Conservation (phyloP, 352 stramenopile genomes). For the Pythium monospermum region DNA sequence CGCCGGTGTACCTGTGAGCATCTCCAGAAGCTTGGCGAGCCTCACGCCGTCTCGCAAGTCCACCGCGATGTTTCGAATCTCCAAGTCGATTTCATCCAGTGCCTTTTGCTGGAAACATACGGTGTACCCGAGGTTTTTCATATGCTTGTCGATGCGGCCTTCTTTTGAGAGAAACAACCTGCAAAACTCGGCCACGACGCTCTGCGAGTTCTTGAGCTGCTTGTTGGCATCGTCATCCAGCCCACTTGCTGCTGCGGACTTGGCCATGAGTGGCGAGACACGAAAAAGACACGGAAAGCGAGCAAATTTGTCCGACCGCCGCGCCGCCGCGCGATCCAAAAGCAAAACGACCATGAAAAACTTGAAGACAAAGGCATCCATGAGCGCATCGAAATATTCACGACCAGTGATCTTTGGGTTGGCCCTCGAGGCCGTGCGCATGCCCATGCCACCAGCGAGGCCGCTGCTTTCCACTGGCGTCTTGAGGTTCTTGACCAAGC, state of each 20-base stretch:
- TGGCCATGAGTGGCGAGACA: slow-evolving; percentile 21
- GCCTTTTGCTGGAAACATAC: slow-evolving; percentile 89
- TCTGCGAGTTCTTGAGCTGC: slow-evolving; percentile 89
- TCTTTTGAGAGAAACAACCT: slow-evolving; percentile 91
- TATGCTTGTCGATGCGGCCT: slow-evolving; percentile 93
- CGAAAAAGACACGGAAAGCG: slow-evolving; percentile 89
- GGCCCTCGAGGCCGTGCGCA: slow-evolving; percentile 37
- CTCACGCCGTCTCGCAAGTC: slow-evolving; percentile 96
- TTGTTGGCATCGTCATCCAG: slow-evolving; percentile 9
- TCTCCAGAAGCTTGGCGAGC: slow-evolving; percentile 91
- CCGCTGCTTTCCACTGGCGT: slow-evolving; percentile 60
- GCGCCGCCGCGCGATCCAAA: slow-evolving; percentile 82
- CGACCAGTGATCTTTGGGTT: slow-evolving; percentile 73
- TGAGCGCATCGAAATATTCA: slow-evolving; percentile 81
- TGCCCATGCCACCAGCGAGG: slow-evolving; percentile 35
- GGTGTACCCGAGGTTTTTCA: slow-evolving; percentile 83
- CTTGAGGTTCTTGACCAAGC: slow-evolving; percentile 67
- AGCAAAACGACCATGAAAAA: slow-evolving; percentile 93
- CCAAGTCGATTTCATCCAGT: slow-evolving; percentile 94
- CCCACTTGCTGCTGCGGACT: slow-evolving; percentile 7
- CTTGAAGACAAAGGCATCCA: slow-evolving; percentile 85
- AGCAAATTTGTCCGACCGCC: slow-evolving; percentile 71
- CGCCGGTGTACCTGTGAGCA: slow-evolving; percentile 49
- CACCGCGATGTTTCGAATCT: slow-evolving; percentile 87
- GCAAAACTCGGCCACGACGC: slow-evolving; percentile 91